Conservation (phyloP, 495 filamentous ascomycete genomes). For the Neurospora tetrasperma region DNA sequence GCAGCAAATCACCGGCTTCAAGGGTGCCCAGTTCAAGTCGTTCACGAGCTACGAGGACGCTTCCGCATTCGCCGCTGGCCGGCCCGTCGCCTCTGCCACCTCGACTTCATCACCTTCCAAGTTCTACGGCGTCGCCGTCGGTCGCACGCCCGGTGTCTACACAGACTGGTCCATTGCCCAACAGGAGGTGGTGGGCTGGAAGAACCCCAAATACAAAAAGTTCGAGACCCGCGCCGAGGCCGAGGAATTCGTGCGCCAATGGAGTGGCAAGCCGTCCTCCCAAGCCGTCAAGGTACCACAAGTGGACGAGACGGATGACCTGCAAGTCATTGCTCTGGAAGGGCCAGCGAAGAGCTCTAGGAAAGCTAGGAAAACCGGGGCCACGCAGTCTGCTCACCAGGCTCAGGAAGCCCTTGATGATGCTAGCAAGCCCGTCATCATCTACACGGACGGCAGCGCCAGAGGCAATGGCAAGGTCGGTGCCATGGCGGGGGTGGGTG, state of each 20-base stretch:
- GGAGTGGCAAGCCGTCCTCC: conserved; percentile 10
- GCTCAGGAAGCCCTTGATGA: conserved; percentile 20
- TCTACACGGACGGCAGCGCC: conserved; percentile 86
- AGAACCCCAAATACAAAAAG: conserved; percentile 68
- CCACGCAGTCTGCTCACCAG: neutral
- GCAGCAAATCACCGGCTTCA: conserved; percentile 73
- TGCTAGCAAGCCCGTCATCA: conserved; percentile 44
- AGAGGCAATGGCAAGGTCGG: conserved; percentile 62
- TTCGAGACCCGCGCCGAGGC: conserved; percentile 74
- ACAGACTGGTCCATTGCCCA: conserved; percentile 73
- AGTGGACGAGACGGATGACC: conserved; percentile 21
- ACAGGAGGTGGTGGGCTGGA: conserved; percentile 65
- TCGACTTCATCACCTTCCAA: conserved; percentile 30
- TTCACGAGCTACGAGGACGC: conserved; percentile 72
- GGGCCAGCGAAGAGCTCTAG: conserved; percentile 47
- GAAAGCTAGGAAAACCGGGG: conserved; percentile 41
- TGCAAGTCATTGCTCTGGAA: conserved; percentile 31
- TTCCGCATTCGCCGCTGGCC: conserved; percentile 60
- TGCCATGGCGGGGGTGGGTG: conserved; percentile 75
- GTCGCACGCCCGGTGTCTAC: conserved; percentile 78
- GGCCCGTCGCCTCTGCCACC: conserved; percentile 28
- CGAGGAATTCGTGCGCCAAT: conserved; percentile 34
- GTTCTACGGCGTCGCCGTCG: conserved; percentile 82
- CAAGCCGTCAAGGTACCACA: conserved; percentile 17
- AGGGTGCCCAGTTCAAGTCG: conserved; percentile 76